Conservation (phyloP, 176 grass and related monocot genomes). For the Paspalum vaginatum region DNA sequence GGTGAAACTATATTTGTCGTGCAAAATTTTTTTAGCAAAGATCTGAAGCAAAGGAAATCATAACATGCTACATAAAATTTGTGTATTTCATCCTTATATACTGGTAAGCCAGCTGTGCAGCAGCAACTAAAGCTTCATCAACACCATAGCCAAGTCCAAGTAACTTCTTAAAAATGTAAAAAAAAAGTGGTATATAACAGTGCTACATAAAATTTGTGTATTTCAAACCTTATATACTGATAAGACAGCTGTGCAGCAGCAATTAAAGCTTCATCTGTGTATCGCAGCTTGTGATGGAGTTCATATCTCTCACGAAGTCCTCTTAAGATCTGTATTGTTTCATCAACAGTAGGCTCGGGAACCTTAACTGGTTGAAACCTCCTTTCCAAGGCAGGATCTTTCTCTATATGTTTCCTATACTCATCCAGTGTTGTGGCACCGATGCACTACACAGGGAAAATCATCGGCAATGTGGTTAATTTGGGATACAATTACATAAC, state of each 20-base stretch:
- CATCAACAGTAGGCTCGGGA: constrained; percentile 92
- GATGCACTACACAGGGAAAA: constrained; percentile 72
- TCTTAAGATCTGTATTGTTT: constrained; percentile 92
- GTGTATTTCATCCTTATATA: no score
- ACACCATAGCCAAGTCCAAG: constrained; percentile 1
- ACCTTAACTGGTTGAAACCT: constrained; percentile 96
- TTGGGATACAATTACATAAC: not conserved
- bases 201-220: not conserved
- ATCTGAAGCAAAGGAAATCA: no score
- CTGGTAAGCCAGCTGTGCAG: no score
- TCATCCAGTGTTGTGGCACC: constrained; percentile 98
- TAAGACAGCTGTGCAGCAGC: constrained; percentile 86
- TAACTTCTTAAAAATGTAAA: not conserved
- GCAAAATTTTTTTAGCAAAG: no score
- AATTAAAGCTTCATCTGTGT: constrained; percentile 88
- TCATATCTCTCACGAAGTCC: constrained; percentile 97
- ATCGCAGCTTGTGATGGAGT: constrained; percentile 88
- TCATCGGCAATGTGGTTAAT: constrained; percentile 10
- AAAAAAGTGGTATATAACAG: not conserved
- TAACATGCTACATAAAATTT: no score
- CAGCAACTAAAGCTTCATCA: no score
- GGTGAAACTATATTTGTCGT: no score
- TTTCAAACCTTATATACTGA: constrained; percentile 84
- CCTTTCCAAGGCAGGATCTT: constrained; percentile 89
- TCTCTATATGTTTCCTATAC: constrained; percentile 98